A percentile compares a stretch with the other conserved stretches of the same genome.
Evolutionary conservation across 805 yeast genomes (phyloP).

Genomic region (Teunomyces kruisii): DNA sequence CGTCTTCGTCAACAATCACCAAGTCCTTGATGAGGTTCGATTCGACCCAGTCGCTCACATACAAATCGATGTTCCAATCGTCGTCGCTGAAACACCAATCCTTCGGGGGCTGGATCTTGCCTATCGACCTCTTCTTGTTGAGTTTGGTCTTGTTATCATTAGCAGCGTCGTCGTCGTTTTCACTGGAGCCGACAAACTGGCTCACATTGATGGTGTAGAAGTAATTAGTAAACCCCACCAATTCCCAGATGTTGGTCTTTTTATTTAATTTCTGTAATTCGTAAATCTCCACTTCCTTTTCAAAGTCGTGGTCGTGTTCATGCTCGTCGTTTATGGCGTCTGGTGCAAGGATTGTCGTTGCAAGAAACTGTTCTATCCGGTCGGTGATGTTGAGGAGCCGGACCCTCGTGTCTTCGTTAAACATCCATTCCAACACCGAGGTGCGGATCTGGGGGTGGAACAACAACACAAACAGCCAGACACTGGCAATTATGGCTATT

Average conservation of each 20-base stretch:
- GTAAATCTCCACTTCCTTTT: conserved; percentile 58
- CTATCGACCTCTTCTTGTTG: conserved; percentile 19
- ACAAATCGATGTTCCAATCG: conserved; percentile 68
- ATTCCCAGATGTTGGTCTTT: conserved; percentile 57
- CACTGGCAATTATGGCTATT: conserved; percentile 26
- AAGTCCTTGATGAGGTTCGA: conserved; percentile 48
- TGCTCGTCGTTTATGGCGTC: background rate
- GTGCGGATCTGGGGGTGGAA: conserved; percentile 59
- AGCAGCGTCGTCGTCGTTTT: background rate
- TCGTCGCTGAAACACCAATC: conserved; percentile 53
- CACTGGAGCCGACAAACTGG: background rate
- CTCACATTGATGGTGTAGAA: conserved; percentile 48
- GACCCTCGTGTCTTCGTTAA: conserved; percentile 66
- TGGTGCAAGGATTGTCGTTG: conserved; percentile 9
- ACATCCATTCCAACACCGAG: conserved; percentile 43
- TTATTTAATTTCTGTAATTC: conserved; percentile 61
- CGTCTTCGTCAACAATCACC: conserved; percentile 65
- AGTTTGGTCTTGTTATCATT: background rate
- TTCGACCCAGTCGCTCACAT: conserved; percentile 64
- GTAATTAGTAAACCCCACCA: conserved; percentile 57
- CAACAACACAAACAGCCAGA: conserved; percentile 49
- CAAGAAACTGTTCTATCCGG: conserved; percentile 42
- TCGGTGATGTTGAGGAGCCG: conserved; percentile 49
- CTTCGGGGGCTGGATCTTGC: conserved; percentile 53
- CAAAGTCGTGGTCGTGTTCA: conserved; percentile 9